Percentiles rank a stretch among this genome's conserved stretches.
Conservation (phyloP, 2,329 filamentous ascomycete species). For the Colletotrichum chrysophilum region DNA sequence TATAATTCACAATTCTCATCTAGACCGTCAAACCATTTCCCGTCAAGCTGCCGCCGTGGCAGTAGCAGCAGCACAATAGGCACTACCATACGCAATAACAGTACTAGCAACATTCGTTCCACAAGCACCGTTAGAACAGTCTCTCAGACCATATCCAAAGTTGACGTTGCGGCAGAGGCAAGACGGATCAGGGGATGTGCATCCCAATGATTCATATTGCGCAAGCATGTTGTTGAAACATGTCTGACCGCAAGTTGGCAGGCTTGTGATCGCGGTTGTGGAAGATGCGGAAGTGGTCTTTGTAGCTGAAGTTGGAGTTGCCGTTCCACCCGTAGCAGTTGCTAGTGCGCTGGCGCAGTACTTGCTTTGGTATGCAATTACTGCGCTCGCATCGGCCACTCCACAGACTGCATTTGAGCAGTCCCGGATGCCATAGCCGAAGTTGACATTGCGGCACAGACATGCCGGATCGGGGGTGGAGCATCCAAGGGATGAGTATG, state of each 20-base stretch:
- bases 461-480: background rate
- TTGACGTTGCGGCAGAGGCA: background rate
- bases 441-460: slow-evolving; percentile 21
- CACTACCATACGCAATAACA: background rate
- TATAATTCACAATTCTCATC: background rate
- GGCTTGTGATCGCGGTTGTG: background rate
- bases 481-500: slow-evolving; percentile 12
- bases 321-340: background rate
- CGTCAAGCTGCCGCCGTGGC: background rate
- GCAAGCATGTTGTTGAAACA: background rate
- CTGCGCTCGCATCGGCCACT: slow-evolving; percentile 5
- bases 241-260: background rate
- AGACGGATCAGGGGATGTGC: background rate
- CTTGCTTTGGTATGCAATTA: slow-evolving; percentile 6
- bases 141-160: background rate
- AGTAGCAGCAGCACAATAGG: background rate
- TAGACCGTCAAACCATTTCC: background rate
- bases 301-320: background rate
- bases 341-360: slow-evolving; percentile 8
- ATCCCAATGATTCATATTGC: background rate
- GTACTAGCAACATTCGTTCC: background rate
- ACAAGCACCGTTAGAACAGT: background rate
- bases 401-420: slow-evolving; percentile 1
- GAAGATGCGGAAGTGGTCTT: background rate
- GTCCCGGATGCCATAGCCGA: slow-evolving; percentile 19